Evolutionary conservation across 139 green algal species (phyloP).

Genomic region (Diplosphaera chodatii): DNA sequence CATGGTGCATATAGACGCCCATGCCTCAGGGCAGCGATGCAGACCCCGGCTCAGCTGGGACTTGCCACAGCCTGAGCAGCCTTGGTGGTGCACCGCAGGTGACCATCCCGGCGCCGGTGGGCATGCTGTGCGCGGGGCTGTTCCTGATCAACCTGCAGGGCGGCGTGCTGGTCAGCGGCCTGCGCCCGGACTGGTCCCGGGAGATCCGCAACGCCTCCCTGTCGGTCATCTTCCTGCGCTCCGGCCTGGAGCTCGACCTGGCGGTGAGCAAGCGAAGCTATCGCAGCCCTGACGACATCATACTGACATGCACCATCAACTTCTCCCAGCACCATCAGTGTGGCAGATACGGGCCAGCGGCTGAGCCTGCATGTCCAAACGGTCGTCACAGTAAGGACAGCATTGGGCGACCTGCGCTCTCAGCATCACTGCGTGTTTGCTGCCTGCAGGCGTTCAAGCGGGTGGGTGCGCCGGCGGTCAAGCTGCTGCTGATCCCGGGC

Average conservation of each 20-base stretch:
- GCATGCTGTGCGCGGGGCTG: constrained; percentile 65
- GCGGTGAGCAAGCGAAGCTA: no score
- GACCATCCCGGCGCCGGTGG: constrained; percentile 51
- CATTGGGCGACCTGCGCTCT: neutral
- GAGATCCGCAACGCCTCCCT: constrained; percentile 63
- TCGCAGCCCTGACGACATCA: no score
- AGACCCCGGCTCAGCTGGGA: no score
- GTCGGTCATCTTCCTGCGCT: constrained; percentile 76
- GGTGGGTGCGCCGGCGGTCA: constrained; percentile 24
- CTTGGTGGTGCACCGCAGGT: constrained; percentile 16
- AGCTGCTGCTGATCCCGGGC: constrained; percentile 49
- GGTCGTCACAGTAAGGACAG: no score
- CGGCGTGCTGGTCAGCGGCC: constrained; percentile 31
- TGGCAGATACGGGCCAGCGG: no score
- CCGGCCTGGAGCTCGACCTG: constrained; percentile 73
- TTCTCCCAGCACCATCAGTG: no score
- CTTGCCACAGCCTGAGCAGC: no score
- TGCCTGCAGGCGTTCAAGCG: constrained; percentile 29
- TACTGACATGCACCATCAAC: no score
- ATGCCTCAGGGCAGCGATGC: no score
- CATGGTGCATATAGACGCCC: no score
- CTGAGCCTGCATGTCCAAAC: no score
- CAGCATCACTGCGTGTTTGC: neutral
- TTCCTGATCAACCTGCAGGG: constrained; percentile 56
- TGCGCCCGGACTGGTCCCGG: constrained; percentile 52